These are phyloP conservation scores for Fusarium sp. DNA, from an alignment of 2,329 filamentous ascomycete species.

Conservation along the genomic window DNA sequence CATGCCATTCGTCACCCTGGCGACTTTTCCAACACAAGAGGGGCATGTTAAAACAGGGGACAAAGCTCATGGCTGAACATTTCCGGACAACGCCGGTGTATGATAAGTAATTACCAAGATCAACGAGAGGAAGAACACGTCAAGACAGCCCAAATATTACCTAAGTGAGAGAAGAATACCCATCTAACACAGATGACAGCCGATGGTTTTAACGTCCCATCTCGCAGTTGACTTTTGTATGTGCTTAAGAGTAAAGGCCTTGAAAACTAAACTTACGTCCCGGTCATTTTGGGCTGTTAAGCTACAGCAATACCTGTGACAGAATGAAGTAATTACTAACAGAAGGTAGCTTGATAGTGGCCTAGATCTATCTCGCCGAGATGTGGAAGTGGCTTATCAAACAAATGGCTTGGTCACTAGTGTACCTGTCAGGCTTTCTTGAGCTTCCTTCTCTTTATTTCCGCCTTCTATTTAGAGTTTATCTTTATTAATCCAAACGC, in stretches of 20 bases:
- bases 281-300: not conserved
- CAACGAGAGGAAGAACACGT: not conserved
- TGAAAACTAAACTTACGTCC: not conserved
- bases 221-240: not conserved
- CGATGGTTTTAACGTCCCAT: not conserved
- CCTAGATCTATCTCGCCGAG: not conserved
- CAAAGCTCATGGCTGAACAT: not conserved
- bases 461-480: not conserved
- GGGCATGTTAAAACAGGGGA: conserved; percentile 10
- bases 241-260: not conserved
- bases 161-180: not conserved
- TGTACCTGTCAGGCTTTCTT: not conserved
- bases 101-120: not conserved
- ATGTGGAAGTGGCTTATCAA: not conserved
- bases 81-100: not conserved
- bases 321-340: not conserved
- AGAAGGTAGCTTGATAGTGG: not conserved
- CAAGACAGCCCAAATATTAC: not conserved
- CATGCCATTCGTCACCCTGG: conserved; percentile 17
- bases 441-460: not conserved
- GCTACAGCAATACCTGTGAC: not conserved
- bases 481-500: not conserved
- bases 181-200: not conserved
- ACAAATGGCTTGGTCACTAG: not conserved
- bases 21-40: conserved; percentile 24